Conservation (phyloP, 306 rosid genomes). For the Ceratonia siliqua region DNA sequence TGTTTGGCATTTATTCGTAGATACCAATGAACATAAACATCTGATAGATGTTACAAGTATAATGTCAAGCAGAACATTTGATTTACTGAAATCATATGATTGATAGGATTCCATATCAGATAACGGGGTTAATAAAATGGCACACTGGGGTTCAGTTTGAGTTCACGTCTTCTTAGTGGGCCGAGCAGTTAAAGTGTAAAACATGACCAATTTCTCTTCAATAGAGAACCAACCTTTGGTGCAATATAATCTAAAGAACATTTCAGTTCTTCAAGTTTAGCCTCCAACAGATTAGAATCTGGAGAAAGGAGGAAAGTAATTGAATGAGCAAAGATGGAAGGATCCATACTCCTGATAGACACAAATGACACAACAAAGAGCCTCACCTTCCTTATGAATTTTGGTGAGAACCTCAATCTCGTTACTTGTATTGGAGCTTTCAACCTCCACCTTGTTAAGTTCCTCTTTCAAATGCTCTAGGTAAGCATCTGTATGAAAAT, state of each 20-base stretch:
- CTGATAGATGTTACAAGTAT: neutral
- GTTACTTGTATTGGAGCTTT: conserved; percentile 40
- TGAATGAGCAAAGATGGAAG: neutral
- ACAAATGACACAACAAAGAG: neutral
- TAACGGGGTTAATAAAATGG: neutral
- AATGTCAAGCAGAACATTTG: neutral
- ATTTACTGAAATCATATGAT: neutral
- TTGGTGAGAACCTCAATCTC: conserved; percentile 57
- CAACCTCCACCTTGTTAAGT: conserved; percentile 49
- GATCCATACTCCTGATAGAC: neutral
- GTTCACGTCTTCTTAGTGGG: neutral
- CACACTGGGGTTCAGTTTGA: neutral
- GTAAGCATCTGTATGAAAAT: conserved; percentile 48
- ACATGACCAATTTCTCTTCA: neutral
- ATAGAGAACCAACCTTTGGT: conserved; percentile 57
- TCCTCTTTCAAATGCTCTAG: conserved; percentile 58
- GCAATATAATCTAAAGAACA: conserved; percentile 48
- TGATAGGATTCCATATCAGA: neutral
- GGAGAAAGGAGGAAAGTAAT: conserved; percentile 22
- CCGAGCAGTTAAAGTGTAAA: neutral
- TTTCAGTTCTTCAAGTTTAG: conserved; percentile 59
- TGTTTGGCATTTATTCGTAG: neutral
- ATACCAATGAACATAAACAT: neutral
- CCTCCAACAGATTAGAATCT: conserved; percentile 57
- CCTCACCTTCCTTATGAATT: conserved; percentile 53